Conservation (phyloP, 805 yeast species). For the Lachancea meyersii region DNA sequence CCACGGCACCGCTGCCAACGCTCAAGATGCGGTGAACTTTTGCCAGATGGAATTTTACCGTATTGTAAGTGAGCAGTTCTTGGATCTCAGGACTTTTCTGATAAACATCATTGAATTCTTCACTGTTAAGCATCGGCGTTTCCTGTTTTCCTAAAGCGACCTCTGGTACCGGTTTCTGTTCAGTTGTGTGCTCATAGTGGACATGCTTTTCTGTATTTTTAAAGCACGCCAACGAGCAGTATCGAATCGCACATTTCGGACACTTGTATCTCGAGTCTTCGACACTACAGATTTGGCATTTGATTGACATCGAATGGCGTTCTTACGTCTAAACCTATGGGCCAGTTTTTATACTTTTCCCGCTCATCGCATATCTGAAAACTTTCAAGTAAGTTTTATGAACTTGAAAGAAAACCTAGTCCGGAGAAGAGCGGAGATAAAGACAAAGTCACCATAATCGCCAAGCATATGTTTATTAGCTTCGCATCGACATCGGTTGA, state of each 20-base stretch:
- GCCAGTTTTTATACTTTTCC: neutral
- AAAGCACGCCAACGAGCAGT: constrained; percentile 57
- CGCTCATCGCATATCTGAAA: neutral
- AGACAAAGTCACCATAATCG: neutral
- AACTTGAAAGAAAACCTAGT: neutral
- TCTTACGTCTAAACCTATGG: neutral
- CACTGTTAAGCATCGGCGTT: constrained; percentile 5
- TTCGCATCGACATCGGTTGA: neutral
- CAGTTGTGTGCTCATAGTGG: constrained; percentile 2
- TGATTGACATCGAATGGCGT: constrained; percentile 2
- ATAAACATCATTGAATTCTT: constrained; percentile 30
- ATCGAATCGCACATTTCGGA: constrained; percentile 40
- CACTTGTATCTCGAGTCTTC: constrained; percentile 41
- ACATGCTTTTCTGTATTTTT: constrained; percentile 34
- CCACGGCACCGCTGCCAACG: constrained; percentile 15
- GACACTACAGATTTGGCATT: constrained; percentile 33
- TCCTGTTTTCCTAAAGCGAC: neutral
- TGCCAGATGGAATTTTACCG: constrained; percentile 50
- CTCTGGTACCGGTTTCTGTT: constrained; percentile 3
- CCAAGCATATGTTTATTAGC: too few species aligned
- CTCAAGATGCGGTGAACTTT: constrained; percentile 43
- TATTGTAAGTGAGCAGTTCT: constrained; percentile 39
- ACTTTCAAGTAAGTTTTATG: neutral
- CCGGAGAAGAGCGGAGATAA: constrained; percentile 4
- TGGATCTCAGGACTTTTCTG: constrained; percentile 38